Evolutionary conservation across 2,329 filamentous ascomycete species (phyloP).

Genomic region (Diaporthe destruens): DNA sequence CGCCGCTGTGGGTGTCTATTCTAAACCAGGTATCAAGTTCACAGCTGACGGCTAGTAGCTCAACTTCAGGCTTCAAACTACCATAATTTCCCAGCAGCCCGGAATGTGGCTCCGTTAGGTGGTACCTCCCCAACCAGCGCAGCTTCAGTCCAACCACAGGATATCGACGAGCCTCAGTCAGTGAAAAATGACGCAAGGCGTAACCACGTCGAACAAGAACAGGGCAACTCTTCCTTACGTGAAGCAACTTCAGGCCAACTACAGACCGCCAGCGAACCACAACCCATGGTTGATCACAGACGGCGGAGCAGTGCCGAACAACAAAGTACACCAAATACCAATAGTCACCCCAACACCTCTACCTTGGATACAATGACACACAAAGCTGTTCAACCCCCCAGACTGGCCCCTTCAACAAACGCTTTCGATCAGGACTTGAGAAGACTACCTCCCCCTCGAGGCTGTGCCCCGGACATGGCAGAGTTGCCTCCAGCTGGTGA

Average conservation of each 20-base stretch:
- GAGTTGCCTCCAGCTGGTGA: neutral
- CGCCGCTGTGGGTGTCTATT: neutral
- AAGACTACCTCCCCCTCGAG: neutral
- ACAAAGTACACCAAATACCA: neutral
- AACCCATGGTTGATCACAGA: too few relatives aligned
- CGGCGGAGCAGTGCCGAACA: neutral
- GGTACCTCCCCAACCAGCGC: neutral
- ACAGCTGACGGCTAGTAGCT: neutral
- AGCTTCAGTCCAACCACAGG: neutral
- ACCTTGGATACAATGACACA: neutral
- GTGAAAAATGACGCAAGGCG: neutral
- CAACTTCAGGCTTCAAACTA: neutral
- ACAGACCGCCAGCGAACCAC: too few relatives aligned
- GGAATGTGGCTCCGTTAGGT: neutral
- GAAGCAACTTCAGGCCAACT: too few relatives aligned
- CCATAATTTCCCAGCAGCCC: neutral
- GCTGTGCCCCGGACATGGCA: neutral
- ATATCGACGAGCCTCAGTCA: neutral
- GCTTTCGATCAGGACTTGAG: neutral
- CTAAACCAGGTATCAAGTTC: neutral
- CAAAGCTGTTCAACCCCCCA: neutral
- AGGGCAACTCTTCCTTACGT: too few relatives aligned
- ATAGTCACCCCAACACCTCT: neutral
- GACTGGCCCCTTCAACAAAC: neutral
- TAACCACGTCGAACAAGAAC: neutral